Evolutionary conservation across 192 early-diverging fungal species (phyloP).

Genomic region (Polychytrium aggregatum): DNA sequence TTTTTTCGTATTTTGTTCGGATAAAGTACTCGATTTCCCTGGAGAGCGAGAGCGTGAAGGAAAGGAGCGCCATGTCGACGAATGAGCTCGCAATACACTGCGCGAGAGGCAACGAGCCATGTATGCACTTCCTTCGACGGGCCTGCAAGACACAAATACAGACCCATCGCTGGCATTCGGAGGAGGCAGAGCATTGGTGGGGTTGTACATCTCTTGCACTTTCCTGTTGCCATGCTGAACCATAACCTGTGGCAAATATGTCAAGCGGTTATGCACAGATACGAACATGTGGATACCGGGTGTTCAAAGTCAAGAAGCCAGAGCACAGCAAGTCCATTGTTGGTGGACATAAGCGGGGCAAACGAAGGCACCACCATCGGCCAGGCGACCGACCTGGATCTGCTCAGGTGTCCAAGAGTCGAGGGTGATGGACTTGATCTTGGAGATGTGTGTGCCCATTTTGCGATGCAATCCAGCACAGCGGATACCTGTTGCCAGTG

Average conservation of each 20-base stretch:
- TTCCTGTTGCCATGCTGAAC: slow-evolving; percentile 10
- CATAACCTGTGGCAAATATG: background rate
- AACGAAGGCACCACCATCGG: background rate
- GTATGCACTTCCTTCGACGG: slow-evolving; percentile 5
- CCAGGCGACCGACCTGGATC: slow-evolving; percentile 48
- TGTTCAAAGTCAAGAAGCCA: background rate
- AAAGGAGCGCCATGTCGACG: background rate
- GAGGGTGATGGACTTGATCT: slow-evolving; percentile 79
- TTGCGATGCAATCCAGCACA: slow-evolving; percentile 39
- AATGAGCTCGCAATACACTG: background rate
- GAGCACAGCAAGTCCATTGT: background rate
- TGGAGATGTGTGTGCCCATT: slow-evolving; percentile 82
- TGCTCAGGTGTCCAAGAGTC: slow-evolving; percentile 84
- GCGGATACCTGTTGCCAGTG: slow-evolving; percentile 23
- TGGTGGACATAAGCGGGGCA: background rate
- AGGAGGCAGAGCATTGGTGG: no score
- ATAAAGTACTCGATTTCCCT: no score
- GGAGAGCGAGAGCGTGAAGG: no score
- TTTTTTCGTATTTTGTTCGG: background rate
- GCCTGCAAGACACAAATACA: slow-evolving; percentile 13
- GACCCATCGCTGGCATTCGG: no score
- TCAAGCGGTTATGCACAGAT: background rate
- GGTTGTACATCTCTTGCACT: slow-evolving; percentile 19
- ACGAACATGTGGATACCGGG: background rate
- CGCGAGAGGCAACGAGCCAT: background rate